Evolutionary conservation across 768 basidiomycete species (phyloP).

Genomic region (Hypholoma fasciculare): DNA sequence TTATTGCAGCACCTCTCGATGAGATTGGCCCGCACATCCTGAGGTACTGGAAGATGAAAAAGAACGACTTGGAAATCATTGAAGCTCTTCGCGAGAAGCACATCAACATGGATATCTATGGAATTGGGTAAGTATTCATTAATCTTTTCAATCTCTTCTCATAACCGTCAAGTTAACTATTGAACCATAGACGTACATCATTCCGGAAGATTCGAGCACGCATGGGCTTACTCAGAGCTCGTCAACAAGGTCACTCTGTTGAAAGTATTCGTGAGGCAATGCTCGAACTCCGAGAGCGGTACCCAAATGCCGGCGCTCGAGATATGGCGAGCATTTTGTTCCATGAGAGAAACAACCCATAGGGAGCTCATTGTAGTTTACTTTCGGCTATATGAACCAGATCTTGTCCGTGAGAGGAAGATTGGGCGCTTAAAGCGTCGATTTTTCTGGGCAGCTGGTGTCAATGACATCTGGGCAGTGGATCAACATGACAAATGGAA

Average conservation of each 20-base stretch:
- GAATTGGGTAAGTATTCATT: slow-evolving; percentile 19
- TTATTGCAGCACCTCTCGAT: slow-evolving; percentile 9
- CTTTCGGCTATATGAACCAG: slow-evolving; percentile 5
- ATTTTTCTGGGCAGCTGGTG: slow-evolving; percentile 10
- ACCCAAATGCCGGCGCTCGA: slow-evolving; percentile 25
- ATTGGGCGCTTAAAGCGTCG: slow-evolving; percentile 21
- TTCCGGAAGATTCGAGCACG: slow-evolving; percentile 14
- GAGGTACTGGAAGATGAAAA: slow-evolving; percentile 20
- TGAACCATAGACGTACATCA: slow-evolving; percentile 8
- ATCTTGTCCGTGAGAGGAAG: slow-evolving; percentile 4
- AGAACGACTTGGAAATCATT: slow-evolving; percentile 27
- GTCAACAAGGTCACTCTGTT: slow-evolving; percentile 19
- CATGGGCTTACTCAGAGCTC: slow-evolving; percentile 18
- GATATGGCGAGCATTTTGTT: slow-evolving; percentile 23
- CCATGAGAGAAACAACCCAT: slow-evolving; percentile 23
- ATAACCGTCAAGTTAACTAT: neutral
- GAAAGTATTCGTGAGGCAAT: slow-evolving; percentile 21
- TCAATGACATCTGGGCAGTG: slow-evolving; percentile 29
- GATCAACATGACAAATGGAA: slow-evolving; percentile 39
- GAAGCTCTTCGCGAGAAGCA: slow-evolving; percentile 14
- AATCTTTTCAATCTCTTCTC: neutral
- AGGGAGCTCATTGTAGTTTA: slow-evolving; percentile 11
- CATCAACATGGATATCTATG: slow-evolving; percentile 22
- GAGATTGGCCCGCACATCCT: slow-evolving; percentile 12
- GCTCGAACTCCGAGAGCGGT: slow-evolving; percentile 14